Base-by-base conservation (phyloP, 192 early-diverging fungal species). In the Allomyces macrogynus region DNA sequence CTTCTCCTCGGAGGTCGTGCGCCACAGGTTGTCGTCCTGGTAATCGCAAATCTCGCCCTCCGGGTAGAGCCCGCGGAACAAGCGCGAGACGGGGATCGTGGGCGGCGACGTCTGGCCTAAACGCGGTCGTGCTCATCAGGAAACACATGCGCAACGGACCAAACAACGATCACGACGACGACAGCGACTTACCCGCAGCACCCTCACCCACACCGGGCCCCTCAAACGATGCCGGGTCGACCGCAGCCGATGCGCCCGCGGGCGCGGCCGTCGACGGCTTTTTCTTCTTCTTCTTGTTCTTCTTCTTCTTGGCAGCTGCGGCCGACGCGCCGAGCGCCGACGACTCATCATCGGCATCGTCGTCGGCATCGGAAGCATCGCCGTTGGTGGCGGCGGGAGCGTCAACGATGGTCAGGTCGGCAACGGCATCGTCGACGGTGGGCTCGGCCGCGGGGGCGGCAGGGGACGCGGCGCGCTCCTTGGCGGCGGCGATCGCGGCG, bases 1-100 rank as follows among this genome's bases (percentile, higher is more conserved):
- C 77, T 92, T 94, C 74, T 99, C 95, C 73, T 95, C 95, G 72
- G 79, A 85, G 0, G 95, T 97, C 0, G 83, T 89, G 67, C 93
- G 85, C 77, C 80, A 87, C 16, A 82, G 70, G 75, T 97, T 95
- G 81, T 93, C 89, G 65, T 96, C 85, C 24, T 75, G 75, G 76
- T 99, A 99, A 24, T 94, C 84, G 70, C 80, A 77, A 40, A 87
- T 74, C 74, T 97, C 81, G 65, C 93, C 93, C 32, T 78, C 81
- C 1, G 92, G 88, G 74, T 86, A 99, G 42, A 79, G 75, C 63
- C 77, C 75, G 73, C 84, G 78, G 75, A 87, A 96, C 32, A 97
- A 75, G 71, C 89, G 80, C 5, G 88, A 81, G 7, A 99, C 80
- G 1, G 92, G 91, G 63, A 83, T 69, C 5, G 77, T 70, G 18